Evolutionary conservation across 148 eudicot genomes (phyloP), one percentile per base, ranked within the genome.

Genomic region (Vaccinium myrtillus): DNA sequence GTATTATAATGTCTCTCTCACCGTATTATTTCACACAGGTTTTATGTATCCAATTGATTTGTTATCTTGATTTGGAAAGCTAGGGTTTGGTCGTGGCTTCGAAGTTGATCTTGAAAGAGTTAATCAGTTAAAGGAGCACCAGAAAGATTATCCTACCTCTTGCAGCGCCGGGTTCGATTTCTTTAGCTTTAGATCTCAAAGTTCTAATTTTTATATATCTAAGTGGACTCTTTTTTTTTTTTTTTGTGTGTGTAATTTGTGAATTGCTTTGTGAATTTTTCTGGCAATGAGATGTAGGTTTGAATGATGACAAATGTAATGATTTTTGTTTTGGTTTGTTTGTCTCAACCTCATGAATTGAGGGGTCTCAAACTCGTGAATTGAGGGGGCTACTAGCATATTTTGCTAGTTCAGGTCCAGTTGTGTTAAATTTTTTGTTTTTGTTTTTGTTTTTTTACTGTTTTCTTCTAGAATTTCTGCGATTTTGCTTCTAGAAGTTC

Each of bases 81-180:
- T 82, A 82, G 84, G 89, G 79, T 85, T 87, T 75, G 46, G 77
- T 78, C 87, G 89, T 91, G 93, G 91, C 93, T 46, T 88, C 90
- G 4, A 91, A 91, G 90, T 86, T 90, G 65, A 89, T 89, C 82
- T 85, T 89, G 85, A 91, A n/a, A n/a, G n/a, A n/a, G n/a, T n/a
- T n/a, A n/a, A n/a, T n/a, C n/a, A n/a, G n/a, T n/a, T n/a, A n/a
- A n/a, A n/a, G n/a, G n/a, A n/a, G n/a, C n/a, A n/a, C n/a, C n/a
- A n/a, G n/a, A n/a, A 83, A 51, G 91, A 89, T 89, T 88, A 89
- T 82, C 90, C 90, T 21, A 85, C 93, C 81, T 89, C 90, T 71
- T 91, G 89, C 87, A 89, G 88, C 82, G 91, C 30, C 90, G 43
- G 93, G 93, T 91, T 84, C 32, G 53, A 21, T 49, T 69, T 13